A percentile compares a stretch with the other conserved stretches of the same genome.
phyloP scores from a whole-genome alignment of 2,329 filamentous ascomycete genomes.

The Knoxdaviesia proteae region DNA sequence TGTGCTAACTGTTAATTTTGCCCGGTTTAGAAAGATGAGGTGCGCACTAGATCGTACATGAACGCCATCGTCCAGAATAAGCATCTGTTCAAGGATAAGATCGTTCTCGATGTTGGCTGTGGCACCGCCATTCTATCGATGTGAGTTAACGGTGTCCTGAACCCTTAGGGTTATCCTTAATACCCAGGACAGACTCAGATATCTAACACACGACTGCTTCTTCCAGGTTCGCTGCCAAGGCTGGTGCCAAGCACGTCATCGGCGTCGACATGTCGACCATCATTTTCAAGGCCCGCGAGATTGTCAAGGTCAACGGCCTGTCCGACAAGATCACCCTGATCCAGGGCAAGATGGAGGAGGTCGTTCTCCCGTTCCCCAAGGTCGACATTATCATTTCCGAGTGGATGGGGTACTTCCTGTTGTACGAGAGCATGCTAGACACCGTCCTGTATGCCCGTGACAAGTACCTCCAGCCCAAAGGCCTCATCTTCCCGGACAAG shows the following conservation, averaged over 20 bases:
- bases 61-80: slow-evolving; percentile 94
- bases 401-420: slow-evolving; percentile 99
- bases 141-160: slow-evolving; percentile 29
- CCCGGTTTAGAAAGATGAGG: slow-evolving; percentile 70
- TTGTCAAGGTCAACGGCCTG: slow-evolving; percentile 81
- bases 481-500: slow-evolving; percentile 96
- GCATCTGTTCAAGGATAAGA: slow-evolving; percentile 65
- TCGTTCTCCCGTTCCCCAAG: slow-evolving; percentile 76
- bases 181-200: slow-evolving; percentile 1
- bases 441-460: slow-evolving; percentile 94
- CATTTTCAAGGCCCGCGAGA: slow-evolving; percentile 94
- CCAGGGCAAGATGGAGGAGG: slow-evolving; percentile 99
- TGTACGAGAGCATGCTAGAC: slow-evolving; percentile 98
- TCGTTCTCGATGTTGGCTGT: slow-evolving; percentile 93
- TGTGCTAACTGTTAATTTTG: slow-evolving; percentile 8
- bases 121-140: slow-evolving; percentile 97
- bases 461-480: slow-evolving; percentile 67
- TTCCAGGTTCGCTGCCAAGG: slow-evolving; percentile 80
- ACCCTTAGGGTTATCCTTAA: slow-evolving; percentile 3
- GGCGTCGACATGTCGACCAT: slow-evolving; percentile 99
- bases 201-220: slow-evolving; percentile 1
- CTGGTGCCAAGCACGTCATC: slow-evolving; percentile 94
- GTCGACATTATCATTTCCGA: slow-evolving; percentile 99
- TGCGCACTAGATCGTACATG: slow-evolving; percentile 90
- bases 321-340: slow-evolving; percentile 90